Evolutionary conservation across 2,329 filamentous ascomycete species (phyloP), one percentile per base, ranked within the genome.

Genomic region (Mariannaea sp.): DNA sequence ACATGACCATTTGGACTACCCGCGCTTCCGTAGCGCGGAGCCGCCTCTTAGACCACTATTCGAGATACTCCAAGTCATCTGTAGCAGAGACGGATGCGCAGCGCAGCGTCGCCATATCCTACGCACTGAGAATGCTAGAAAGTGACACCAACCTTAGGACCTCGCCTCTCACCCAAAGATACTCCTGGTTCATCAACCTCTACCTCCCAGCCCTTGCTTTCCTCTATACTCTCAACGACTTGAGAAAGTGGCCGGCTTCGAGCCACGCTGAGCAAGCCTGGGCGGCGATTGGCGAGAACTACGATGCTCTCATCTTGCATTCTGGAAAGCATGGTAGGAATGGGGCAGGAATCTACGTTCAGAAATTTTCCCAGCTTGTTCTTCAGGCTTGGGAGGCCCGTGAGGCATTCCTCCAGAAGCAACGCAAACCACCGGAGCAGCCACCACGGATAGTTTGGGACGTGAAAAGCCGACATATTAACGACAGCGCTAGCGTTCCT

Each of bases 1-100:
- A 65, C 44, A 70, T 77, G 61, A 71, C 73, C 0, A 59, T 73
- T 0, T 73, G 74, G 71, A 70, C 61, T 0, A 62, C 70, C 1
- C 59, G 80, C 9, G 68, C 59, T 0, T 70, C 73, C 5, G 52
- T 86, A 3, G 77, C 81, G 0, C 82, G 77, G 60, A 68, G 55
- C 41, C 75, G 71, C 1, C 73, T 87, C 0, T 53, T 84, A 48
- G 77, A 82, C 43, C 69, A 79, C 51, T 77, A 79, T 50, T 70
- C 72, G 0, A 68, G 19, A 38, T 60, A 64, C 20, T 56, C 65
- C 0, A 59, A 56, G 2, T 50, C 65, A 0, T 43, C 61, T 0
- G 42, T 40, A 4, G 51, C 58, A 0, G 65, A 68, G 20, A 69
- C 68, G 0, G 70, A 73, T 0, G 43, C 48, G 1, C 55, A 66